These are phyloP conservation scores for Daedaleopsis sinensis DNA, from an alignment of 768 basidiomycete genomes.

Conservation along the genomic window DNA sequence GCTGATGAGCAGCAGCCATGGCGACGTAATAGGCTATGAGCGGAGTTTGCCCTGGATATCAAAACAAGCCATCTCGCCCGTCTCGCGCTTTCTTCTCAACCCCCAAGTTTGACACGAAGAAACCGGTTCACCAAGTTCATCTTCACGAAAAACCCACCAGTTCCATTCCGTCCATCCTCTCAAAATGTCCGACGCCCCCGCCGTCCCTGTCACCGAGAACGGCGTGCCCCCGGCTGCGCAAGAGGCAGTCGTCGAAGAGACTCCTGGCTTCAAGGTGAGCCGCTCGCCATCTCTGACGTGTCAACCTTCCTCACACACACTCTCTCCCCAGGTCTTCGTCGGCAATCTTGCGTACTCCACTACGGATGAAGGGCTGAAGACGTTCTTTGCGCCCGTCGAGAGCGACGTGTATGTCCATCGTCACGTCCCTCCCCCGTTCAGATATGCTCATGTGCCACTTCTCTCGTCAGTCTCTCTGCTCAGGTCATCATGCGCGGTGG, in stretches of 20 bases:
- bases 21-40: constrained; percentile 41
- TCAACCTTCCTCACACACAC: constrained; percentile 24
- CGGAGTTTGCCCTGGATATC: constrained; percentile 34
- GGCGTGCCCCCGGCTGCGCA: constrained; percentile 83
- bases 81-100: constrained; percentile 61
- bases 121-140: constrained; percentile 85
- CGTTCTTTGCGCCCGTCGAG: constrained; percentile 88
- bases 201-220: constrained; percentile 80
- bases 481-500: constrained; percentile 83
- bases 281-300: constrained; percentile 25
- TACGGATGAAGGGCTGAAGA: constrained; percentile 92
- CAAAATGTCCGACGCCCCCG: constrained; percentile 91
- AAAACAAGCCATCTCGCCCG: constrained; percentile 30
- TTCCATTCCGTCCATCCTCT: constrained; percentile 45
- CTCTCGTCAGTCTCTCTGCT: constrained; percentile 63
- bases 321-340: constrained; percentile 73
- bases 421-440: constrained; percentile 10
- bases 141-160: constrained; percentile 53
- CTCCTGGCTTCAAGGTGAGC: constrained; percentile 77
- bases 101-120: constrained; percentile 83
- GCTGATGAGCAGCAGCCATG: constrained; percentile 38
- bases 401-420: constrained; percentile 76
- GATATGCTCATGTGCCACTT: constrained; percentile 17
- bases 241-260: constrained; percentile 66
- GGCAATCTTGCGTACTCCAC: constrained; percentile 95